A percentile compares a stretch with the other conserved stretches of the same genome.
These are phyloP conservation scores for Rheum nobile DNA, from an alignment of 148 eudicot species.

Conservation along the genomic window DNA sequence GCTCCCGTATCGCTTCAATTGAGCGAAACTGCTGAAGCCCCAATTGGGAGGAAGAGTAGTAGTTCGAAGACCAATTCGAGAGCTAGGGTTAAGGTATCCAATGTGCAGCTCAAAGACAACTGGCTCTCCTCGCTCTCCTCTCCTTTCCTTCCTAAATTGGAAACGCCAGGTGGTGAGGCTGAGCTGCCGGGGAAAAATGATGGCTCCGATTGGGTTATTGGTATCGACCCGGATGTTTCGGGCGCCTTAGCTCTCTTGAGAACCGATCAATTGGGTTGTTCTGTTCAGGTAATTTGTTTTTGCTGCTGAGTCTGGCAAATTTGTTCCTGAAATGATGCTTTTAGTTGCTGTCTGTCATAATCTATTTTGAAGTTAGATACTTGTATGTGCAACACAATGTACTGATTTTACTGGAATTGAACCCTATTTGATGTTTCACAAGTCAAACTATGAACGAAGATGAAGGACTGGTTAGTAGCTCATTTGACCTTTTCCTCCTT, in stretches of 20 bases:
- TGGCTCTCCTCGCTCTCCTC: slow-evolving; percentile 60
- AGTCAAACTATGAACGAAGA: too few species aligned
- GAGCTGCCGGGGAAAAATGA: not conserved
- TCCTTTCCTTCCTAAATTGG: slow-evolving; percentile 16
- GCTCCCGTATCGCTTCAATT: slow-evolving; percentile 12
- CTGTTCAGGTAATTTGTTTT: slow-evolving; percentile 38
- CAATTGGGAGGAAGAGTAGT: slow-evolving; percentile 13
- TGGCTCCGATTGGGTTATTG: slow-evolving; percentile 49
- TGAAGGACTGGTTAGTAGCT: too few species aligned
- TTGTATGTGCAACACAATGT: too few species aligned
- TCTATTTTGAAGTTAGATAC: not conserved
- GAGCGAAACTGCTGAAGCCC: slow-evolving; percentile 9
- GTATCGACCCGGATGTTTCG: slow-evolving; percentile 83
- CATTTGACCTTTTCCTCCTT: too few species aligned
- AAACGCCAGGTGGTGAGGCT: not conserved
- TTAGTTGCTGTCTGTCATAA: not conserved
- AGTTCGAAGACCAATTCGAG: slow-evolving; percentile 5
- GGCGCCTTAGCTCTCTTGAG: slow-evolving; percentile 76
- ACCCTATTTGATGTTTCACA: not conserved
- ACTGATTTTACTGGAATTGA: not conserved
- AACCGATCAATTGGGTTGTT: slow-evolving; percentile 25
- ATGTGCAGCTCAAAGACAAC: slow-evolving; percentile 32
- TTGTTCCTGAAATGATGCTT: not conserved
- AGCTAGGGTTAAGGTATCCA: slow-evolving; percentile 16
- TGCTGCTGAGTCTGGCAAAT: not conserved